These are phyloP conservation scores for Whalleya microplaca DNA, from an alignment of 2,329 filamentous ascomycete genomes.

Conservation along the genomic window DNA sequence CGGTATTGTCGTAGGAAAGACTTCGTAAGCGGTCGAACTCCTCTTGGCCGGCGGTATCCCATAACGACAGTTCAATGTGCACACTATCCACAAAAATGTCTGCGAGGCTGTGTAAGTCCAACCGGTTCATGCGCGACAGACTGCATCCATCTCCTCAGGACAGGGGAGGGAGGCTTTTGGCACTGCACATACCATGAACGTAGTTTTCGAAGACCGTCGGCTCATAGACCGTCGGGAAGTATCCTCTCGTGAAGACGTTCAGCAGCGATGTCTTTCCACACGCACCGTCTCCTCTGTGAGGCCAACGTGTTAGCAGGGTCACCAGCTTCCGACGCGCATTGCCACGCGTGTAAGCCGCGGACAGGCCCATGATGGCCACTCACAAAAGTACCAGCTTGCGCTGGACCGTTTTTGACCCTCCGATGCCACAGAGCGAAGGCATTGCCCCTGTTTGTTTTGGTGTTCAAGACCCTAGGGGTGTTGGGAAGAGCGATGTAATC, in stretches of 20 bases:
- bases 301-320: conserved; percentile 13
- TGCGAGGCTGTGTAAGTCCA: conserved; percentile 41
- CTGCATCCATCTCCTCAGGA: background rate
- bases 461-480: background rate
- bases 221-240: conserved; percentile 98
- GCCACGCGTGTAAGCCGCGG: conserved; percentile 9
- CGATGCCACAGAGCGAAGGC: conserved; percentile 60
- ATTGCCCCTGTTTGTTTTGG: conserved; percentile 30
- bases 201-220: conserved; percentile 99
- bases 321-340: conserved; percentile 6
- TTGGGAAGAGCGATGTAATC: conserved; percentile 1
- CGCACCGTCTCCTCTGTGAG: conserved; percentile 85
- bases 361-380: conserved; percentile 43
- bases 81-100: conserved; percentile 98
- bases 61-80: conserved; percentile 95
- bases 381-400: conserved; percentile 95
- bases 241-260: conserved; percentile 99
- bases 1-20: conserved; percentile 94
- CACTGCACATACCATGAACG: conserved; percentile 75
- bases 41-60: conserved; percentile 98
- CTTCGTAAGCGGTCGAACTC: conserved; percentile 97
- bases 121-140: background rate
- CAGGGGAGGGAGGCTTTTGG: background rate
- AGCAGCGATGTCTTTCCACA: conserved; percentile 96
- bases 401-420: conserved; percentile 81